These are phyloP conservation scores for Boletus insuetus DNA, from an alignment of 768 basidiomycete species.

Conservation along the genomic window DNA sequence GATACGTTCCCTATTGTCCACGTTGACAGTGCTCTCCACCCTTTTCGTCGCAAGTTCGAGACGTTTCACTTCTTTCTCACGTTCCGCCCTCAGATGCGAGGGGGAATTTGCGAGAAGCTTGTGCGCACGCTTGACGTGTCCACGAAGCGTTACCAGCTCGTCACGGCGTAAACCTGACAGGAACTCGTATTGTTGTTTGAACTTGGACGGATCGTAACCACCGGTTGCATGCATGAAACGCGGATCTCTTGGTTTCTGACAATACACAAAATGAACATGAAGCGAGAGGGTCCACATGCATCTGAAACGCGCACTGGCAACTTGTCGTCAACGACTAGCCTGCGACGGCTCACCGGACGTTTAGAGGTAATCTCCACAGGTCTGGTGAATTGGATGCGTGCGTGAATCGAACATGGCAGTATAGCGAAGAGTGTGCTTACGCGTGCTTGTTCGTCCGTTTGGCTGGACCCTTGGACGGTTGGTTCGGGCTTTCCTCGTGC, in stretches of 20 bases:
- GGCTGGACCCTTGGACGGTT: slow-evolving; percentile 43
- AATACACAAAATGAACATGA: background rate
- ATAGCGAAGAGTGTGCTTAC: slow-evolving; percentile 46
- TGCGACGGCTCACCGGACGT: slow-evolving; percentile 70
- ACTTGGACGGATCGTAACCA: slow-evolving; percentile 60
- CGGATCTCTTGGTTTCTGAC: slow-evolving; percentile 79
- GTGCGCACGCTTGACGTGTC: slow-evolving; percentile 64
- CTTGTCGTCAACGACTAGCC: slow-evolving; percentile 66
- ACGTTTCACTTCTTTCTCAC: slow-evolving; percentile 64
- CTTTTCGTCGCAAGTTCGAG: slow-evolving; percentile 75
- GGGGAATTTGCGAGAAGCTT: slow-evolving; percentile 64
- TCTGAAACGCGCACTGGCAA: slow-evolving; percentile 48
- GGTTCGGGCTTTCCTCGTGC: slow-evolving; percentile 39
- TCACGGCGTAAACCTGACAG: slow-evolving; percentile 58
- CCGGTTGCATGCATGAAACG: slow-evolving; percentile 78
- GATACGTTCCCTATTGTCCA: slow-evolving; percentile 63
- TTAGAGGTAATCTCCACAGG: slow-evolving; percentile 84
- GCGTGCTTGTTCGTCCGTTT: slow-evolving; percentile 83
- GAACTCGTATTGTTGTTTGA: slow-evolving; percentile 72
- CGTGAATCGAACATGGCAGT: background rate
- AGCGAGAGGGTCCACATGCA: background rate
- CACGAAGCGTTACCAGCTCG: slow-evolving; percentile 65
- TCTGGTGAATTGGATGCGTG: slow-evolving; percentile 36
- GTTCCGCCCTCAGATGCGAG: slow-evolving; percentile 52
- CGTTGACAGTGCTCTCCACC: slow-evolving; percentile 74